Percentiles rank a stretch among this genome's conserved stretches.
Conservation (phyloP, 768 basidiomycete species). For the Sistotremastrum niveocremeum region DNA sequence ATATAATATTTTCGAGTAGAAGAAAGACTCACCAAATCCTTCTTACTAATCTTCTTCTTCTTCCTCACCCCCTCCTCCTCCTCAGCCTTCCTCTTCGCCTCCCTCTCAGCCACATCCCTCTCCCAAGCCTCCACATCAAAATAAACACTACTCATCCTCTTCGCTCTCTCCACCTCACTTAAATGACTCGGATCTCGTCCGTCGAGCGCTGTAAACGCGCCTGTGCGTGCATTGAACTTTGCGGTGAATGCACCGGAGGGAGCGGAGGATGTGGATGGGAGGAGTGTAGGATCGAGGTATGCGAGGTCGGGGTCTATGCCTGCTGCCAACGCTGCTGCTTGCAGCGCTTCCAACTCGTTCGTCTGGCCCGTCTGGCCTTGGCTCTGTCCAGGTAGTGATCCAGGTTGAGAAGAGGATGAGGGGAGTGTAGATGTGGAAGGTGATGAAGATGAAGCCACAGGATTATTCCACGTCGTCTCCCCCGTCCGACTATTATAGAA, state of each 20-base stretch:
- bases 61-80: conserved; percentile 52
- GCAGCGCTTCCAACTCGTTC: conserved; percentile 35
- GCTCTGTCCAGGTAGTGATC: background rate
- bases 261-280: conserved; percentile 19
- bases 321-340: conserved; percentile 59
- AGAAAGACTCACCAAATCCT: conserved; percentile 75
- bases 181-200: conserved; percentile 63
- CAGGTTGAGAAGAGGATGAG: conserved; percentile 11
- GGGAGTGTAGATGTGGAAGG: conserved; percentile 14
- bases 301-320: conserved; percentile 79
- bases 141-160: conserved; percentile 80
- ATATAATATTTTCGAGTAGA: too few relatives aligned
- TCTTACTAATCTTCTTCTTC: conserved; percentile 67
- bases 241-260: conserved; percentile 35
- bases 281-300: conserved; percentile 62
- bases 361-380: conserved; percentile 2
- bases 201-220: conserved; percentile 53
- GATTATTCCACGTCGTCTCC: conserved; percentile 79
- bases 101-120: conserved; percentile 41
- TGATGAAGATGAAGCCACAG: conserved; percentile 28
- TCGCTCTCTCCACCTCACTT: conserved; percentile 68
- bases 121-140: conserved; percentile 80
- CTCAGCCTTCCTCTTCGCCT: conserved; percentile 22
- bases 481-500: conserved; percentile 66
- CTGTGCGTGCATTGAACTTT: conserved; percentile 73